Base-by-base conservation (phyloP, 768 basidiomycete genomes). In the Arthromyces matolae region DNA sequence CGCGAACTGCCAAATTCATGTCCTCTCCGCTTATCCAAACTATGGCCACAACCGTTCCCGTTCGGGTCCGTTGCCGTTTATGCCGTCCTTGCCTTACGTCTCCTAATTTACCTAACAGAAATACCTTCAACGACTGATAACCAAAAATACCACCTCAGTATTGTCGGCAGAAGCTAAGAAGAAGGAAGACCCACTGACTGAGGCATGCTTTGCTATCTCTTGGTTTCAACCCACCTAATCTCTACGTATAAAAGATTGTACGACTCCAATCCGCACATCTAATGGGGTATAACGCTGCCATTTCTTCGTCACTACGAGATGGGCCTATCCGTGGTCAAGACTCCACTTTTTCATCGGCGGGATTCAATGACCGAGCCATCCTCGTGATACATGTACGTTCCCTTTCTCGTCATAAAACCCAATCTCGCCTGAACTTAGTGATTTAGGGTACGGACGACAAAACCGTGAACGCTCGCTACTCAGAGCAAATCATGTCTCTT, bases 201-300 rank as follows among this genome's bases (percentile, higher is more conserved):
- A 81, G 63, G 79, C 73, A 25, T 13, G 19, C 9, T 32, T 4
- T 27, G 19, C 19, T 36, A 18, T 38, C n/a, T 23, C 42, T 47
- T 40, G 35, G 3, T 32, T 18, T 23, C 14, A 23, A 7, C 19
- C 9, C 2, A 12, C 16, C 22, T n/a, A 32, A 10, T 35, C 23
- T 6, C 14, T 29, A 38, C 22, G 6, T 16, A 3, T 9, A 2
- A 23, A 51, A 86, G 80, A 82, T 89, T 46, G 81, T 89, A 0
- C 77, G 86, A n/a, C 68, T 87, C 10, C 87, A 89, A 65, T 84
- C 84, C 0, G 87, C 87, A 1, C 82, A 87, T 58, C 73, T 89
- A 5, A 78, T 83, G 0, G 79, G 87, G 4, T 89, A 80, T 61
- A 87, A 89, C 53, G 75, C 79, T 18, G 87, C 87, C 0, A 67